Evolutionary conservation across 345 rosid genomes (phyloP), one percentile per base, ranked within the genome.

Genomic region (Noccaea caerulescens): DNA sequence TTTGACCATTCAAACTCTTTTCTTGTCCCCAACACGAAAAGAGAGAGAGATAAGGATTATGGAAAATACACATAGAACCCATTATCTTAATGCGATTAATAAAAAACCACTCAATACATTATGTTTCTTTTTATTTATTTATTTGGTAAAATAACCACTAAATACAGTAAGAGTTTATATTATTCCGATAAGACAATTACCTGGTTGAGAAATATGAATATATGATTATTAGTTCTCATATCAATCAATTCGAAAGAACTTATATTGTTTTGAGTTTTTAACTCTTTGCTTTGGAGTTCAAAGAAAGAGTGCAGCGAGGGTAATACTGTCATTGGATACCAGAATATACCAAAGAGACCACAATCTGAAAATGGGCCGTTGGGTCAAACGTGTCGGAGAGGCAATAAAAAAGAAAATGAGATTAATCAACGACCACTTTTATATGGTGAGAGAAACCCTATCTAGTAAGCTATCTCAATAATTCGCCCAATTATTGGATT

Each of bases 371-470:
- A 20, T 37, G 69, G 73, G 68, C 69, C 43, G 57, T 60, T 67
- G 69, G 57, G 73, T 74, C 68, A 67, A 74, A 74, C 78, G 49
- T 74, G 78, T 74, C 73, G 68, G 63, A 68, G 43, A 73, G 60
- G 72, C 47, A 18, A 50, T 45, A 36, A 41, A 53, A 36, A 57
- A 52, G 2, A 42, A 53, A 57, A 34, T 45, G 25, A 44, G 51
- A 67, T 2, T 54, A 74, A 74, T 66, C 72, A 59, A 66, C 73
- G 68, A 59, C 73, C 78, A 66, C 68, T 58, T 67, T 50, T 59
- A 66, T 50, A 58, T 41, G 68, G 20, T 50, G 18, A 42, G 59
- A 47, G 60, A 66, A 38, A 47, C 43, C 72, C 68, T 67, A 66
- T 73, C 60, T 55, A 63, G 42, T 45, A 23, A 72, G 32, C 66